Conservation (phyloP, 306 rosid genomes). For the Prunus mume region DNA sequence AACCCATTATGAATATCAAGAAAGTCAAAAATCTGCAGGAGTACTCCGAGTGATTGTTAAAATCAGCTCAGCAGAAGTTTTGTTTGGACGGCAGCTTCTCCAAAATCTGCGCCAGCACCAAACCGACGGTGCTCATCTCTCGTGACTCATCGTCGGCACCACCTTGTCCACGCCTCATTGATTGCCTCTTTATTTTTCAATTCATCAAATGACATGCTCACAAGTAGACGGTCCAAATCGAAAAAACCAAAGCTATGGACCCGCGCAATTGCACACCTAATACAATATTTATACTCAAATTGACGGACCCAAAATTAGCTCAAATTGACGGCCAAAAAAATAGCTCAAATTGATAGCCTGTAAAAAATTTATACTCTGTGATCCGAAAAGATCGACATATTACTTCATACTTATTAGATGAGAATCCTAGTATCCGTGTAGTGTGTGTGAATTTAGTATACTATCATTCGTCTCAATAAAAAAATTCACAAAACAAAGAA, state of each 20-base stretch:
- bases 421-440: accelerated
- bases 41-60: no score
- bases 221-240: conserved; percentile 2
- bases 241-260: background rate
- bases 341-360: background rate
- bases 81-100: background rate
- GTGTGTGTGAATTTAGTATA: no score
- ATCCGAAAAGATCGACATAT: background rate
- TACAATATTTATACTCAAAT: no score
- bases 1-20: no score
- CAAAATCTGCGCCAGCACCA: background rate
- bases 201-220: background rate
- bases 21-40: no score
- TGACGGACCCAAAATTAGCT: no score
- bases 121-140: background rate
- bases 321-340: background rate
- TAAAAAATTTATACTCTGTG: background rate
- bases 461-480: accelerated
- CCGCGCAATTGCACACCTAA: background rate
- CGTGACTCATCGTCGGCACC: background rate
- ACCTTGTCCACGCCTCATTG: background rate
- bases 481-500: no score
- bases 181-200: background rate
- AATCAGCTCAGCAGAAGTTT: background rate
- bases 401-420: background rate